Evolutionary conservation across 2,329 filamentous ascomycete genomes (phyloP).

Genomic region (Venturia oleaginea): DNA sequence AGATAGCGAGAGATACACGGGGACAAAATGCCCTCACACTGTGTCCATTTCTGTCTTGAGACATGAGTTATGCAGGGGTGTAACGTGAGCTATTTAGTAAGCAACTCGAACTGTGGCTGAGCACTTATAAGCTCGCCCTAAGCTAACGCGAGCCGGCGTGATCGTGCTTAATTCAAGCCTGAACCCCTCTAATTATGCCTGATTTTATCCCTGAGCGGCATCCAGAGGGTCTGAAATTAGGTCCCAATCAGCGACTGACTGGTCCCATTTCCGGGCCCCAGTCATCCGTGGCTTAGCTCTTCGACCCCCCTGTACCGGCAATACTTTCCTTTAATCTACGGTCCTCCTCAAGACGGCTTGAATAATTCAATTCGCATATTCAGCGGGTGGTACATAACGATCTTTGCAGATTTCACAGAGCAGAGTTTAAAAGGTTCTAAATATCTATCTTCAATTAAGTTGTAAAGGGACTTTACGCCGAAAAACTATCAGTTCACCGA

Average conservation of each 20-base stretch:
- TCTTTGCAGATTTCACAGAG: constrained; percentile 16
- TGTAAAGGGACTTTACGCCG: constrained; percentile 17
- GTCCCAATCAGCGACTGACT: constrained; percentile 19
- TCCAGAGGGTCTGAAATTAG: constrained; percentile 21
- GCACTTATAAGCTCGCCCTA: constrained; percentile 15
- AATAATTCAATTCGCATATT: constrained; percentile 17
- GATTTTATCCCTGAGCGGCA: constrained; percentile 20
- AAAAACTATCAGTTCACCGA: constrained; percentile 15
- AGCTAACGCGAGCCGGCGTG: constrained; percentile 16
- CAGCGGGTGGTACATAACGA: constrained; percentile 12
- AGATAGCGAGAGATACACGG: too few species aligned
- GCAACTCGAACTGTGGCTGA: too few species aligned
- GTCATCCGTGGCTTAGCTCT: constrained; percentile 19
- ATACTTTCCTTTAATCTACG: constrained; percentile 19
- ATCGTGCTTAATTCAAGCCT: constrained; percentile 17
- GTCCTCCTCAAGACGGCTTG: constrained; percentile 17
- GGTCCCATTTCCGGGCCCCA: constrained; percentile 18
- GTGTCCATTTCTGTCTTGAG: too few species aligned
- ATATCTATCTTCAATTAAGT: constrained; percentile 17
- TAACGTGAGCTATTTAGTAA: too few species aligned
- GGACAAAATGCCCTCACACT: too few species aligned
- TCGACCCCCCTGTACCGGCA: constrained; percentile 18
- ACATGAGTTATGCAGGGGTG: too few species aligned
- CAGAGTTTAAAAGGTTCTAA: constrained; percentile 16
- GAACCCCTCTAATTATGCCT: constrained; percentile 18